Base-by-base conservation (phyloP, 352 stramenopile genomes). In the Phytophthora agathidicida region DNA sequence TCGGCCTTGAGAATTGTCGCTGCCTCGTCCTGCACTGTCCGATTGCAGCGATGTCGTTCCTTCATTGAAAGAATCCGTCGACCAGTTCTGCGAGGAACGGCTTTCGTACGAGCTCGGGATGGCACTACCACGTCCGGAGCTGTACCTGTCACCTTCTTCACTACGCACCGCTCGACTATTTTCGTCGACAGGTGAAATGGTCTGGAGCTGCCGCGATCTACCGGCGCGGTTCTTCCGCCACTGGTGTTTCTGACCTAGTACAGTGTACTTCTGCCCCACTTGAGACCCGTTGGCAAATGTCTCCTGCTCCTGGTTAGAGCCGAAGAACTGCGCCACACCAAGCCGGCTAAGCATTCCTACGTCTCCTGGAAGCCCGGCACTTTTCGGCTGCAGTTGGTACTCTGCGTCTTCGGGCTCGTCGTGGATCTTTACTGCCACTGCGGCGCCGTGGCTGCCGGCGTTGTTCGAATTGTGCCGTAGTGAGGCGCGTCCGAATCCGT, bases 211-310 rank as follows among this genome's bases (percentile, higher is more conserved):
- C 0, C 68, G 61, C 4, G 66, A 69, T 32, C 78, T 65, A 27
- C 77, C 62, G 3, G 71, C 46, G 6, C 80, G 77, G 30, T 39
- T 59, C 28, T 79, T 80, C 3, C 78, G 61, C 80, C 80, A 91
- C 38, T 86, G 68, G 14, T 87, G 68, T 41, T 91, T 91, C 41
- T 89, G 80, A 0, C 80, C 78, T 0, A 91, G 58, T 14, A 88
- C 73, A 1, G 68, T 71, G 46, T 77, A 84, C 39, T 83, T 86
- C 5, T 68, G 60, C 3, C 56, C 41, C 4, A 43, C 30, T 3
- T 48, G 47, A 14, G 60, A 31, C 0, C 35, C 48, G n/a, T n/a
- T n/a, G 5, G 2, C 33, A 39, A 61, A 59, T 2, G 17, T 7
- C 2, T 71, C 55, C 4, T 71, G 56, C 10, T 80, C 73, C 26